Conservation (phyloP, 306 rosid species). For the Vicia faba region DNA sequence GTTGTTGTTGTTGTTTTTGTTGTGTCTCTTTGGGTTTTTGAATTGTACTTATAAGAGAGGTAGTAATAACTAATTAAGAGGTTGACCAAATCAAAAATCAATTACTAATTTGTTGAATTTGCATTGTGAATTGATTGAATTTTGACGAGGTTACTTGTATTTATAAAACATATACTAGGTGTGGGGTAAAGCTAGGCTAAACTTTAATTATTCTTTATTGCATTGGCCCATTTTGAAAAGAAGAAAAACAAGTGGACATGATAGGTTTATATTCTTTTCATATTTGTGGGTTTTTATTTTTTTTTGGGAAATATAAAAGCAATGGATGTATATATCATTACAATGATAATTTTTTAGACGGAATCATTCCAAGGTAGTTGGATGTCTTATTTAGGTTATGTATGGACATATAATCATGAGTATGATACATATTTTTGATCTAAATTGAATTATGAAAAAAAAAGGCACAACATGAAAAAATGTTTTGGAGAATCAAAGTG, state of each 20-base stretch:
- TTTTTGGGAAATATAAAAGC: background rate
- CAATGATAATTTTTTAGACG: background rate
- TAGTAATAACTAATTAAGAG: background rate
- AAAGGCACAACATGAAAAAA: no score
- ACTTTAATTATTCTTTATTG: slow-evolving; percentile 12
- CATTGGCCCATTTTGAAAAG: background rate
- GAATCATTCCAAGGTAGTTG: background rate
- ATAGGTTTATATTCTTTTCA: slow-evolving; percentile 37
- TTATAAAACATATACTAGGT: background rate
- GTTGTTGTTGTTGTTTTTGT: background rate
- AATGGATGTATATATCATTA: background rate
- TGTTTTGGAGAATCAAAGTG: no score
- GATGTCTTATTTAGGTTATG: slow-evolving; percentile 1
- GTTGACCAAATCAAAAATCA: slow-evolving; percentile 44
- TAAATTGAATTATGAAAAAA: no score
- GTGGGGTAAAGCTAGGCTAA: slow-evolving; percentile 20
- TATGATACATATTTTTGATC: background rate
- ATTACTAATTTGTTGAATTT: background rate
- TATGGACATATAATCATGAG: background rate
- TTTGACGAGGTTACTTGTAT: background rate
- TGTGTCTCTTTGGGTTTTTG: background rate
- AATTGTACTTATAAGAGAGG: background rate
- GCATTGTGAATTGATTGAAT: slow-evolving; percentile 46
- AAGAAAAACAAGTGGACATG: slow-evolving; percentile 20
- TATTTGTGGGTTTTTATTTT: background rate